Evolutionary conservation across 2,329 filamentous ascomycete species (phyloP).

Genomic region (Arthrobotrys megalospora): DNA sequence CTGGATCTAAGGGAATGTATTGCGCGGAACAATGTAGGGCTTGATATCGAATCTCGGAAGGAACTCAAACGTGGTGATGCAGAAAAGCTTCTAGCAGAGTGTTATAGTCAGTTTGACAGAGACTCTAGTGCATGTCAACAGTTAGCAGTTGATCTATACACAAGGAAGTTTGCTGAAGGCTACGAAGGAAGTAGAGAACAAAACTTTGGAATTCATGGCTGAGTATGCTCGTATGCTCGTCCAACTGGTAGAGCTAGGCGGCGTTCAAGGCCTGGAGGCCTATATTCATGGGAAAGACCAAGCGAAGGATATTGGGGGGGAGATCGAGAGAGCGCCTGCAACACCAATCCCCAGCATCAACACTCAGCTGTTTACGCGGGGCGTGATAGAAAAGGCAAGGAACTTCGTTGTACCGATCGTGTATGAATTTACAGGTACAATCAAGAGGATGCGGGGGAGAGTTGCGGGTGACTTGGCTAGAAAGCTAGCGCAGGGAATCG

Average conservation of each 20-base stretch:
- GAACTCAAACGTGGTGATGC: background rate
- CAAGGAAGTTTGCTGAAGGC: background rate
- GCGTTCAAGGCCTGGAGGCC: background rate
- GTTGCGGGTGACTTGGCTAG: background rate
- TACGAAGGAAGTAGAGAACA: background rate
- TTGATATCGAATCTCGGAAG: slow-evolving; percentile 1
- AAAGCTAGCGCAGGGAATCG: background rate
- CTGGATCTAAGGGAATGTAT: background rate
- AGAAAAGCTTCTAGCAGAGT: background rate
- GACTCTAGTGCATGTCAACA: background rate
- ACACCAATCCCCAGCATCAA: background rate
- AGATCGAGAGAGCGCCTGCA: background rate
- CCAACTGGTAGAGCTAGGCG: background rate
- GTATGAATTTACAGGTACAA: background rate
- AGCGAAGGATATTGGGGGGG: background rate
- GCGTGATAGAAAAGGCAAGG: background rate
- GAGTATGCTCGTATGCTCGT: background rate
- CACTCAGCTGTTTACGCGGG: background rate
- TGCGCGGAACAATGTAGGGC: background rate
- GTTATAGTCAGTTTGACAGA: background rate
- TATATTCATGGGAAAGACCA: background rate
- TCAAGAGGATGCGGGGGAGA: background rate
- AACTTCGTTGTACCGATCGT: slow-evolving; percentile 7
- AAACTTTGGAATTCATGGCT: background rate
- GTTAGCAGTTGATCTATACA: background rate